Conservation (phyloP, 2,329 filamentous ascomycete species). For the Sclerotinia sclerotiorum region DNA sequence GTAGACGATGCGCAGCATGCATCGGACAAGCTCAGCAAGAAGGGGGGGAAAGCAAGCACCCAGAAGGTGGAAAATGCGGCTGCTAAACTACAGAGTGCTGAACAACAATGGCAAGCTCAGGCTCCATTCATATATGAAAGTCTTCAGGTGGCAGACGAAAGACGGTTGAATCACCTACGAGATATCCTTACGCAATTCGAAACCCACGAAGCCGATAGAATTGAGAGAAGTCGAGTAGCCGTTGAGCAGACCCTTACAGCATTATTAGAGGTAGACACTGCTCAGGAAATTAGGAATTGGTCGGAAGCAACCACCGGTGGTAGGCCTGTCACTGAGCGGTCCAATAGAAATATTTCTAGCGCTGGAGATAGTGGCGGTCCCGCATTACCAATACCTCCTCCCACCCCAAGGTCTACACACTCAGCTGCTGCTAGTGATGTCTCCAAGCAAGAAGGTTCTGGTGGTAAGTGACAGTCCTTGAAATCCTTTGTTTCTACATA, state of each 20-base stretch:
- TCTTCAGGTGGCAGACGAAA: slow-evolving; percentile 87
- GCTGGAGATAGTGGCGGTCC: slow-evolving; percentile 28
- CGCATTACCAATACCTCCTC: slow-evolving; percentile 34
- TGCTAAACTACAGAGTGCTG: slow-evolving; percentile 72
- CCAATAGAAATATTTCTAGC: slow-evolving; percentile 35
- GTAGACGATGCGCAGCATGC: slow-evolving; percentile 82
- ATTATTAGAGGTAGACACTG: slow-evolving; percentile 82
- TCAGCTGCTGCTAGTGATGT: slow-evolving; percentile 37
- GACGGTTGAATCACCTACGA: slow-evolving; percentile 81
- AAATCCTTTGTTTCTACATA: neutral
- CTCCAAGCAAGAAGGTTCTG: slow-evolving; percentile 26
- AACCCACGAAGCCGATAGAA: slow-evolving; percentile 86
- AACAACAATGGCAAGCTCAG: slow-evolving; percentile 87
- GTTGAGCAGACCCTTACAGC: slow-evolving; percentile 79
- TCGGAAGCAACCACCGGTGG: slow-evolving; percentile 45
- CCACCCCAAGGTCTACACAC: slow-evolving; percentile 33
- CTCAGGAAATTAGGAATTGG: slow-evolving; percentile 81
- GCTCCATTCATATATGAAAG: slow-evolving; percentile 94
- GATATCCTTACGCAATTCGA: slow-evolving; percentile 90
- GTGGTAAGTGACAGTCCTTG: slow-evolving; percentile 11
- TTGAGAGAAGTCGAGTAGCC: slow-evolving; percentile 71
- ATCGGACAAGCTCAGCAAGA: slow-evolving; percentile 78
- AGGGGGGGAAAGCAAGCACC: slow-evolving; percentile 72
- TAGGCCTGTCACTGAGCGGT: slow-evolving; percentile 39
- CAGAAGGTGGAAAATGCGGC: slow-evolving; percentile 76